Evolutionary conservation across 768 basidiomycete genomes (phyloP), one percentile per base, ranked within the genome.

Genomic region (Suillus sp.): DNA sequence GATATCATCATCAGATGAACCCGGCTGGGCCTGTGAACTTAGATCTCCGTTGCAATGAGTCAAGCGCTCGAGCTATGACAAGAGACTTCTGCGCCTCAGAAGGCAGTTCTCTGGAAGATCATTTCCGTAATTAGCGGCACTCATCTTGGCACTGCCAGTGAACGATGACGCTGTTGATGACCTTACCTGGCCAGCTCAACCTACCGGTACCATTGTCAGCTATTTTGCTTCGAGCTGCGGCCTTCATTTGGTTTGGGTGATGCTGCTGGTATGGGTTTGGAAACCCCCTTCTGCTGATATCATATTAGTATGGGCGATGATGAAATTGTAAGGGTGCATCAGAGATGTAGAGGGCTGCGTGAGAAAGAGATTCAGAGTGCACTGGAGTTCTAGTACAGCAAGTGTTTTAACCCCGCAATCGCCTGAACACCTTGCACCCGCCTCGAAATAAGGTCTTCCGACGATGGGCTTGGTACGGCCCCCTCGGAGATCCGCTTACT

Each of bases 301-400:
- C 47, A 22, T 57, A 22, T 1, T 47, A 13, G 20, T 32, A 20
- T 32, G 22, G 42, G 40, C 32, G 34, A 14, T n/a, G 16, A 38
- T 27, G 22, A 27, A 30, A 18, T 34, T 37, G n/a, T 62, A 90
- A 92, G 73, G 91, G 91, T 6, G 88, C 86, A 50, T 87, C 87
- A 1, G 91, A 92, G 64, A 86, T 91, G 32, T 32, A 77, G 79
- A 35, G 84, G 82, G 18, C 80, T 92, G 37, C 90, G 89, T 4
- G 90, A 91, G 73, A 80, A 77, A 51, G 91, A 93, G 73, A 80
- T 92, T 0, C 87, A 91, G 67, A 86, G 81, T 62, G 89, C 90
- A n/a, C 81, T 92, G 27, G 88, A 91, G 72, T 93, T 93, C 71
- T 92, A 4, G 32, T 34, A 90, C 70, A 83, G 86, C 57, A 84